Conservation (phyloP, 2,329 filamentous ascomycete species). For the Clonostachys rhizophaga region DNA sequence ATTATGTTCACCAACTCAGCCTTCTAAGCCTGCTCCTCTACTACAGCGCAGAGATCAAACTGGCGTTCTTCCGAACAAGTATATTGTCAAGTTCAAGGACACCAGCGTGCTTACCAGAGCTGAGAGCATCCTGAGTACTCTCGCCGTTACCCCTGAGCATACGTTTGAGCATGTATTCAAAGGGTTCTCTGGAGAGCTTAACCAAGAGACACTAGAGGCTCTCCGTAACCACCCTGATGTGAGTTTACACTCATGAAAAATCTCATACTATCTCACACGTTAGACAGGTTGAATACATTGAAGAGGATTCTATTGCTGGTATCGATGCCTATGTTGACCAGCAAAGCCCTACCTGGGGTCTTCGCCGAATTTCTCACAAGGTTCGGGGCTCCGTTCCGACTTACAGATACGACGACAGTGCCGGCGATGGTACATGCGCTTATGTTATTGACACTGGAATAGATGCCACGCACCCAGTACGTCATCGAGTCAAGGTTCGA, state of each 20-base stretch:
- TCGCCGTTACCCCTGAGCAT: constrained; percentile 5
- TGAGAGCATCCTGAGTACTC: constrained; percentile 4
- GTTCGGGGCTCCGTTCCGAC: constrained; percentile 90
- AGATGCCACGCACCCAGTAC: constrained; percentile 75
- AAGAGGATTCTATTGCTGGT: constrained; percentile 90
- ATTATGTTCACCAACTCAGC: constrained; percentile 12
- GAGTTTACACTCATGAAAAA: background rate
- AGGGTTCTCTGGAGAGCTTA: constrained; percentile 7
- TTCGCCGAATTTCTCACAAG: constrained; percentile 96
- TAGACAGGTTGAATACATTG: constrained; percentile 85
- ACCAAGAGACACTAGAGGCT: constrained; percentile 3
- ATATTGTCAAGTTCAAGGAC: constrained; percentile 21
- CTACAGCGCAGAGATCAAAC: constrained; percentile 6
- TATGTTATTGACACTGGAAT: constrained; percentile 98
- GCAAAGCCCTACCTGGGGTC: constrained; percentile 84
- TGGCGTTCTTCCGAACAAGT: constrained; percentile 14
- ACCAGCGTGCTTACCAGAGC: constrained; percentile 5
- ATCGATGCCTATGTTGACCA: constrained; percentile 73
- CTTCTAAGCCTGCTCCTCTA: constrained; percentile 17
- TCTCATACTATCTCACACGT: too few species aligned
- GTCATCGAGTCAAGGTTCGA: too few species aligned
- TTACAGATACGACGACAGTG: constrained; percentile 86
- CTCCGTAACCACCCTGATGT: constrained; percentile 9
- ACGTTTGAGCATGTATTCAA: constrained; percentile 7
- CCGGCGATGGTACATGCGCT: constrained; percentile 95